These are phyloP conservation scores for Laguncularia racemosa DNA, from an alignment of 345 rosid species.

Conservation along the genomic window DNA sequence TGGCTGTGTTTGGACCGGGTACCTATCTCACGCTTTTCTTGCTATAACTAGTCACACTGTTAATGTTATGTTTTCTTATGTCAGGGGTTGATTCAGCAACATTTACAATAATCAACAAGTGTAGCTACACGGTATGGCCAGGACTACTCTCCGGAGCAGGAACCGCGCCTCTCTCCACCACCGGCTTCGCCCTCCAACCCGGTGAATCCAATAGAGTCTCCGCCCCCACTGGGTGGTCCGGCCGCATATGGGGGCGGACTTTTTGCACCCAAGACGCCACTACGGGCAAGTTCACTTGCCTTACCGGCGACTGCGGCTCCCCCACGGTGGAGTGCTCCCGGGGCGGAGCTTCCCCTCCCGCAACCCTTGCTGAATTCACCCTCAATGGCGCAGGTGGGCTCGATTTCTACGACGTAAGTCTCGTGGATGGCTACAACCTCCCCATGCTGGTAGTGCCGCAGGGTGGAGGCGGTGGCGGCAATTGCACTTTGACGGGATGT, in stretches of 20 bases:
- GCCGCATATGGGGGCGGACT: slow-evolving; percentile 69
- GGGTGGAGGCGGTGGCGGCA: slow-evolving; percentile 25
- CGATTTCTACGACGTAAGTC: slow-evolving; percentile 64
- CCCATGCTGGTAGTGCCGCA: slow-evolving; percentile 46
- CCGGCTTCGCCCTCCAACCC: slow-evolving; percentile 50
- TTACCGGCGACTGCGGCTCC: slow-evolving; percentile 57
- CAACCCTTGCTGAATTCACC: slow-evolving; percentile 52
- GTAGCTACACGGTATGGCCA: slow-evolving; percentile 62
- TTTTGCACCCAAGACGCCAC: slow-evolving; percentile 43
- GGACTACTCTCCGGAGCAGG: slow-evolving; percentile 59
- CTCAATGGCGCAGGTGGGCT: slow-evolving; percentile 37
- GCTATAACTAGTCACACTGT: no score
- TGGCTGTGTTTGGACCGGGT: no score
- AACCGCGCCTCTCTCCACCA: slow-evolving; percentile 35
- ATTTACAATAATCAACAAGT: slow-evolving; percentile 45
- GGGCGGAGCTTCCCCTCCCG: slow-evolving; percentile 45
- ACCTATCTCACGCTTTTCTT: no score
- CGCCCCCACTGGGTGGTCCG: slow-evolving; percentile 53
- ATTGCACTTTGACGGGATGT: slow-evolving; percentile 47
- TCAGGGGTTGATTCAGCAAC: slow-evolving; percentile 19
- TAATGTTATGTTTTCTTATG: background rate
- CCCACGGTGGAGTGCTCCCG: slow-evolving; percentile 42
- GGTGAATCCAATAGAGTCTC: slow-evolving; percentile 25
- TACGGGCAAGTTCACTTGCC: slow-evolving; percentile 50
- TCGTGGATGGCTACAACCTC: slow-evolving; percentile 70